Evolutionary conservation across 176 grass and related monocot genomes (phyloP), one percentile per base, ranked within the genome.

Genomic region (Urochloa ruziziensis): DNA sequence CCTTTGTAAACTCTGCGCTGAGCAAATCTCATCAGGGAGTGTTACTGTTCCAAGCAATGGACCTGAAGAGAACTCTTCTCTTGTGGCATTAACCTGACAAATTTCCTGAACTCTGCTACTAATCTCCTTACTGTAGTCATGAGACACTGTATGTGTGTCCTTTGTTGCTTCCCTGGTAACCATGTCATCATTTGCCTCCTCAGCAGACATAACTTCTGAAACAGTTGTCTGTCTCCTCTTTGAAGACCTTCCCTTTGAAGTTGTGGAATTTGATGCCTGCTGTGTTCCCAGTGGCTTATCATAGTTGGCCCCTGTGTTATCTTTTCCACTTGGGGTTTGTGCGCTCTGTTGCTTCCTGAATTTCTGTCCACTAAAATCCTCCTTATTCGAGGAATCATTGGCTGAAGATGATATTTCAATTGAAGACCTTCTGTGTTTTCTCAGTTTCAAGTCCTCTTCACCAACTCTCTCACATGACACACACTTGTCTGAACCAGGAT

Each of bases 211-310:
- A 58, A 40, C 80, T 75, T 75, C 58, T 44, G 75, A 57, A 73
- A 16, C 32, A 43, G 25, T 10, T 60, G 65, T 67, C 6, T 19
- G 23, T 68, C 84, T 79, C 67, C 66, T 83, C 74, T 90, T 90
- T 83, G 80, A 62, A 67, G 48, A 25, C 34, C 47, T 67, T 68
- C 80, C 74, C 30, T 49, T 79, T 48, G 54, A 90, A 79, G 52
- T 39, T 59, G 66, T 56, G 53, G 68, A 72, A 52, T 36, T 53
- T 75, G 82, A 75, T 40, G 17, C 48, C 40, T 27, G 46, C 13
- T 56, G 71, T 52, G 73, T 46, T 77, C 46, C 39, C 10, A 3
- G 30, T 44, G 67, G 27, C 28, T 53, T 74, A 25, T 54, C 60
- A 48, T 46, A 23, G 42, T 59, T 29, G 60, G 6, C 37, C 40